Base-by-base conservation (phyloP, 2,329 filamentous ascomycete genomes). In the Diaporthe capsici region DNA sequence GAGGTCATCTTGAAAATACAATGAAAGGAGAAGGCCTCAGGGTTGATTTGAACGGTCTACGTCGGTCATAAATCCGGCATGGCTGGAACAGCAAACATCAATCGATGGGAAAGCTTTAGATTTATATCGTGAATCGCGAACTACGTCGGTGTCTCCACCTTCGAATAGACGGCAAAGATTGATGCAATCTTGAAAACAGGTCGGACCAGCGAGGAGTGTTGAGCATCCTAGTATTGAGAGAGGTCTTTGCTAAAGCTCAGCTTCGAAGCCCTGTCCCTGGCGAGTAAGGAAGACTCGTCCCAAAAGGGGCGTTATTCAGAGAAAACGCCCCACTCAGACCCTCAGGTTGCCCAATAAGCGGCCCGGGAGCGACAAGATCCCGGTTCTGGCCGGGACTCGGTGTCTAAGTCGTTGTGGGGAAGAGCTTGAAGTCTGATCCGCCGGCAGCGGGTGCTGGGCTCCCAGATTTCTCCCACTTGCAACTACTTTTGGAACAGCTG, bases 401-500 rank as follows among this genome's bases (percentile, higher is more conserved):
- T 51, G 10, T 67, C 47, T 31, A 49, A 47, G 61, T n/a, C 44
- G 10, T 25, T 51, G 63, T 67, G 63, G 63, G 47, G 63, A 67
- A 15, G 44, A 37, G 31, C 28, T 37, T 67, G 37, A 67, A 44
- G 12, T 51, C 42, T 34, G 31, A 39, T 28, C 44, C 63, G 17
- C 28, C 63, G 63, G 28, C 44, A 68, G 12, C 25, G 63, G 28
- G 31, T 9, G 31, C 44, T 37, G 28, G 63, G 63, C 31, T 39
- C 4, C 22, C 20, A 25, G 63, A 51, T 53, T 68, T 68, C 63
- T 68, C 63, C 63, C 63, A 51, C 31, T 51, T 51, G 63, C 63
- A 68, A 68, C 63, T 37, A n/a, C 47, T 68, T 68, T 68, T 51
- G 63, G 63, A 53, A 68, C 44, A 34, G 42, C 63, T 25, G 28